Conservation (phyloP, 2,329 filamentous ascomycete species). For the Trichoderma sp. region DNA sequence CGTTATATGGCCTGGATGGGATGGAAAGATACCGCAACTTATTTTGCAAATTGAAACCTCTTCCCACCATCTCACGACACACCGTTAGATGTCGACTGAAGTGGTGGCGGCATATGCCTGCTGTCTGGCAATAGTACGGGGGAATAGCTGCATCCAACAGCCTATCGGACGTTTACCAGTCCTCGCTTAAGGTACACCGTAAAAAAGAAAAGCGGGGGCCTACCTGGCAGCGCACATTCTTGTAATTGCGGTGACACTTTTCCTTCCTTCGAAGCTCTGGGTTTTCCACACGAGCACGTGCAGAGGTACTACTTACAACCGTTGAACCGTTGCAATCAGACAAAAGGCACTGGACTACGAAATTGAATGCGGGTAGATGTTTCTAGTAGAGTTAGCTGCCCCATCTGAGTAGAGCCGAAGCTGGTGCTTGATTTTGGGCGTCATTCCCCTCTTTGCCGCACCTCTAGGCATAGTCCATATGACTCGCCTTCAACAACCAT, state of each 20-base stretch:
- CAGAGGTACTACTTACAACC: neutral
- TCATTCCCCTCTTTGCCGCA: slow-evolving; percentile 14
- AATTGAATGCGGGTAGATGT: neutral
- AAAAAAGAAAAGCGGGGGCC: slow-evolving; percentile 1
- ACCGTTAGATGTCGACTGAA: slow-evolving; percentile 9
- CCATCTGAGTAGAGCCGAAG: neutral
- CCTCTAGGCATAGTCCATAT: neutral
- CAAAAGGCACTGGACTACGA: neutral
- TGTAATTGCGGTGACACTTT: slow-evolving; percentile 16
- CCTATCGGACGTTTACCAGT: slow-evolving; percentile 17
- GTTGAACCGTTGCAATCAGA: neutral
- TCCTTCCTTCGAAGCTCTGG: neutral
- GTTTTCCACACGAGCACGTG: neutral
- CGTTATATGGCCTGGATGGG: neutral
- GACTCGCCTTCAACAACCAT: neutral
- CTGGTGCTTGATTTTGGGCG: neutral
- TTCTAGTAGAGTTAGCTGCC: neutral
- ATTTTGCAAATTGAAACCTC: neutral
- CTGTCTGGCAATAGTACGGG: slow-evolving; percentile 14
- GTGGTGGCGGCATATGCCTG: neutral
- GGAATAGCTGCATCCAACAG: slow-evolving; percentile 1
- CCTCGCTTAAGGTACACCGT: slow-evolving; percentile 17
- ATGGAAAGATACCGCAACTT: neutral
- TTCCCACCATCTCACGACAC: neutral
- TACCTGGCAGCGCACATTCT: neutral